Percentiles rank a stretch among this genome's conserved stretches.
Conservation (phyloP, 257 asterid species). For the Striga asiatica region DNA sequence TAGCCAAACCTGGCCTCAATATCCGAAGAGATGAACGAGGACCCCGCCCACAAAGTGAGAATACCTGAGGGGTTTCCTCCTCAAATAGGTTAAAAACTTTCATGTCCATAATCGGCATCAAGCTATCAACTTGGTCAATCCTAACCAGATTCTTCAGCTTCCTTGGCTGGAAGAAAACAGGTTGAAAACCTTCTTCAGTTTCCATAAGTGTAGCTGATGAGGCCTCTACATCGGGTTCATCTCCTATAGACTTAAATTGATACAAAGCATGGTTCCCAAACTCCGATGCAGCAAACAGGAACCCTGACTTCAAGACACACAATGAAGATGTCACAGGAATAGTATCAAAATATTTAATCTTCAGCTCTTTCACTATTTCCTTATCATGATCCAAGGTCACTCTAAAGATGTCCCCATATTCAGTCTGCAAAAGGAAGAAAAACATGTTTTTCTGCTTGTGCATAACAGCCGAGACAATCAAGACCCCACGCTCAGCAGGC, state of each 20-base stretch:
- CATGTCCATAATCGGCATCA: constrained; percentile 97
- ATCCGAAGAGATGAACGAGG: constrained; percentile 88
- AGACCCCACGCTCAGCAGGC: constrained; percentile 95
- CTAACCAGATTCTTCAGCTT: constrained; percentile 87
- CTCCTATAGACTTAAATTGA: constrained; percentile 95
- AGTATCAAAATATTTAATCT: constrained; percentile 87
- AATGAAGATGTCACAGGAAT: constrained; percentile 85
- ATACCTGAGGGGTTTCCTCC: constrained; percentile 95
- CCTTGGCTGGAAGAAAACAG: constrained; percentile 94
- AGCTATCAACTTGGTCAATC: constrained; percentile 87
- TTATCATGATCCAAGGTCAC: constrained; percentile 78
- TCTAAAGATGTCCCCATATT: constrained; percentile 87
- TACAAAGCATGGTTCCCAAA: constrained; percentile 96
- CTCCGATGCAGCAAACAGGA: constrained; percentile 94
- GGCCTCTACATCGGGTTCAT: constrained; percentile 92
- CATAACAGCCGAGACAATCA: constrained; percentile 91
- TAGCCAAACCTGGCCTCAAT: constrained; percentile 91
- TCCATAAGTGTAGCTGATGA: constrained; percentile 92
- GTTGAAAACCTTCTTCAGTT: constrained; percentile 95
- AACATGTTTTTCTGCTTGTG: constrained; percentile 94
- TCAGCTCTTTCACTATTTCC: constrained; percentile 82
- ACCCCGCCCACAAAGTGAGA: constrained; percentile 93
- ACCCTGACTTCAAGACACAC: constrained; percentile 97
- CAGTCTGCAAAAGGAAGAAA: constrained; percentile 96
- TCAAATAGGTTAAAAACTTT: constrained; percentile 76